Evolutionary conservation across 1,284 basidiomycete genomes (phyloP), one percentile per base, ranked within the genome.

Genomic region (Grifola frondosa): DNA sequence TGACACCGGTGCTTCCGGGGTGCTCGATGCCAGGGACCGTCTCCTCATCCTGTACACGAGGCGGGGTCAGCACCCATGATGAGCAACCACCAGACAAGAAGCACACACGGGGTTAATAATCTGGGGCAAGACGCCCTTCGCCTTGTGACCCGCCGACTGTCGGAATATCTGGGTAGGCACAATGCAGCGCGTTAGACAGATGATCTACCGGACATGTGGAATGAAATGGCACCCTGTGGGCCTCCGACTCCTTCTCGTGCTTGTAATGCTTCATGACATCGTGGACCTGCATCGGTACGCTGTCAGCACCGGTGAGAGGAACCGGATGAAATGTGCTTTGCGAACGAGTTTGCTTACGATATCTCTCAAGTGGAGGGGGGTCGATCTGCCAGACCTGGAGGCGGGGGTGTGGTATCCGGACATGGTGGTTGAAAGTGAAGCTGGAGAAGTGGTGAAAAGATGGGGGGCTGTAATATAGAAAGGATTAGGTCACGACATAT

Each of bases 21-120:
- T 89, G 87, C 59, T 82, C 75, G 54, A 91, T 88, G 32, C 89
- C 90, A 6, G 88, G 87, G 1, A 92, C 80, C 0, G 87, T 88
- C 63, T 91, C 90, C 53, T 90, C 87, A 49, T 86, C 80, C 83
- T 85, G 48, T 34, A 30, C 12, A 46, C 23, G 26, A 41, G 37
- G 35, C 46, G 34, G n/a, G n/a, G n/a, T n/a, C n/a, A n/a, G n/a
- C 21, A 23, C 29, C 30, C 19, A 19, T 36, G 22, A 41, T 16
- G 44, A n/a, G 21, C 7, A 34, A 35, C n/a, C n/a, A n/a, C n/a
- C n/a, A 16, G 31, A 16, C 9, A 31, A 31, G 22, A 13, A 30
- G 24, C 21, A 59, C 74, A 28, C 52, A 85, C 83, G 2, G 84
- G 80, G 54, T 90, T 85, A 43, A 83, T 67, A 1, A 77, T 84